Base-by-base conservation (phyloP, 2,329 filamentous ascomycete genomes). In the Sclerotinia trifoliorum region DNA sequence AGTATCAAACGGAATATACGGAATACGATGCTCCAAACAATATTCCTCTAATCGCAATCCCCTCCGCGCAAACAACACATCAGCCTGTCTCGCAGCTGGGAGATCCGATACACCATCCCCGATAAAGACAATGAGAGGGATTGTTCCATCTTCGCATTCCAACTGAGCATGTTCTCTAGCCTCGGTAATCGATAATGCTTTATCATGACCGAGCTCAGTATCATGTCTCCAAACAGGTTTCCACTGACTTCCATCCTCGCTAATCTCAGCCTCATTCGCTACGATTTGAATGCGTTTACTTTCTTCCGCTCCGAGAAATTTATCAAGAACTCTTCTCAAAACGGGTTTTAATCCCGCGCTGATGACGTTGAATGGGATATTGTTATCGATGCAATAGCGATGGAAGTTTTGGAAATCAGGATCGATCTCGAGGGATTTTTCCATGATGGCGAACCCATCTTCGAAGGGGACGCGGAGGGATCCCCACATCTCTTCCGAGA, bases 401-500 rank as follows among this genome's bases (percentile, higher is more conserved):
- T 90, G 88, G 80, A 91, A 90, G 56, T 80, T 80, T 56, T 83
- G 80, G 78, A 90, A 90, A 70, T 85, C 86, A 0, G 83, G 82
- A 73, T 91, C 88, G 67, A 90, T 87, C 44, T 88, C 83, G 39
- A 90, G 82, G 0, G 81, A 81, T 60, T 85, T 80, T 73, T 87
- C 82, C 84, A 90, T 88, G 42, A 89, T 80, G 66, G 85, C 81
- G 79, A 90, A 90, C 19, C 88, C 88, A 70, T 90, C 85, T 32
- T 89, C 88, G 74, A 90, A 90, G 2, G 88, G 87, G 0, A 90
- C 83, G 70, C 86, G 82, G 11, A 91, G 79, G 0, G 87, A 90
- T 10, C 84, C 85, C 86, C 88, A 90, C 85, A 90, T 89, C 77
- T 90, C 88, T 72, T 90, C 88, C 0, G 87, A 90, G n/a, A 88